Base-by-base conservation (phyloP, 2,329 filamentous ascomycete species). In the Aspergillus tanneri region DNA sequence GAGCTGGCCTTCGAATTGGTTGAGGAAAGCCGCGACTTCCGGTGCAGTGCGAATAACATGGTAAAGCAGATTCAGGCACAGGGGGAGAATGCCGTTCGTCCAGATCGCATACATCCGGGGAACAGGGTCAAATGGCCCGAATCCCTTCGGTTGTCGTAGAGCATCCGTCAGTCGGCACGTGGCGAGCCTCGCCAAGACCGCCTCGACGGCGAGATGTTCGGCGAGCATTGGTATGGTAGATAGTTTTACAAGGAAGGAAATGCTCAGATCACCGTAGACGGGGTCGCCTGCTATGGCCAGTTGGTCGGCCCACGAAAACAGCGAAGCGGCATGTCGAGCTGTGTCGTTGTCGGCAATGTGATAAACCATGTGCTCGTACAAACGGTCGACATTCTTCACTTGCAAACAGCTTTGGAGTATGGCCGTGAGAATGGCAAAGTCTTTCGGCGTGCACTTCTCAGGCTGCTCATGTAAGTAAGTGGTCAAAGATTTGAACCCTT, bases 241-340 rank as follows among this genome's bases (percentile, higher is more conserved):
- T 10, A 99, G 79, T 57, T 95, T 88, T 18, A 96, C 82, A 11
- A 99, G 78, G 69, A 97, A 95, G 21, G 91, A 79, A 32, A 96
- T 80, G 60, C 88, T 88, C n/a, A 96, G 81, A 65, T 96, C 91
- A 55, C 91, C 93, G 67, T 96, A 97, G 23, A 97, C 77, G 0
- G 93, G 92, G 64, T 97, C 92, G 22, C 85, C 83, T 47, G 86
- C 81, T 27, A 86, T 79, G 0, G 86, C 81, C 19, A 97, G 78
- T 56, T 86, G 84, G 67, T 97, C 90, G 3, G 92, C 83, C 93
- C 93, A 99, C 0, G 90, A 96, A 70, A 92, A 97, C 4, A 99
- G 79, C 25, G 88, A 90, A 5, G 86, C 85, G 0, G 90, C 91
- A 52, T 90, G 87, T 60, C 92, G 87, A 37, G 89, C 79, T 1